Base-by-base conservation (phyloP, 1,139 yeast genomes). In the Taiozyma sp. region DNA sequence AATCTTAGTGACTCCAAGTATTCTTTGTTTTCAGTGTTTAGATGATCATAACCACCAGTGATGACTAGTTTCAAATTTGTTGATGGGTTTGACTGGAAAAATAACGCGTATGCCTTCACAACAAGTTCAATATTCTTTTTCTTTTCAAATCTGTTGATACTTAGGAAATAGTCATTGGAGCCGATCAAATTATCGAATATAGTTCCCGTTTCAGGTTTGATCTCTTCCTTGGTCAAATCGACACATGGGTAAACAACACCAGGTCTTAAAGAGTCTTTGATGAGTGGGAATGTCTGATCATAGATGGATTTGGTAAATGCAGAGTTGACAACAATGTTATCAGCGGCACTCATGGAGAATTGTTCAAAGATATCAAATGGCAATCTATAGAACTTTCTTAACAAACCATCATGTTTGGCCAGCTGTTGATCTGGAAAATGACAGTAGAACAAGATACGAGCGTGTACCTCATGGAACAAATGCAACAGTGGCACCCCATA, bases 391-490 rank as follows among this genome's bases (percentile, higher is more conserved):
- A 87, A 50, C 53, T 71, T 72, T 60, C 90, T 86, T 14, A 87
- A 41, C 1, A 76, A 46, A 4, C 85, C 74, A 1, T 75, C 71
- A 48, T 85, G 83, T 28, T 75, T 73, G 0, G 97, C 84, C 48
- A 93, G 70, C 46, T 87, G 72, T 64, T 88, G 88, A 68, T 93
- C 99, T 0, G 99, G 99, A 68, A 93, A 93, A 70, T 93, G 99
- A 62, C 99, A 92, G 68, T 93, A 93, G 65, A 93, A 93, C 48
- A 93, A 68, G 6, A 88, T 75, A 50, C 49, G 74, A 54, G 66
- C 73, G 59, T 55, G 63, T 46, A 49, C 50, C 47, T 50, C 68
- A 53, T 77, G 74, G 63, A 82, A 77, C 28, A 76, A 52, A 50
- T 83, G 81, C 38, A 93, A 60, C 28, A 92, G 61, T 4, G 99